Base-by-base conservation (phyloP, 768 basidiomycete species). In the Boletus pseudopeckii region DNA sequence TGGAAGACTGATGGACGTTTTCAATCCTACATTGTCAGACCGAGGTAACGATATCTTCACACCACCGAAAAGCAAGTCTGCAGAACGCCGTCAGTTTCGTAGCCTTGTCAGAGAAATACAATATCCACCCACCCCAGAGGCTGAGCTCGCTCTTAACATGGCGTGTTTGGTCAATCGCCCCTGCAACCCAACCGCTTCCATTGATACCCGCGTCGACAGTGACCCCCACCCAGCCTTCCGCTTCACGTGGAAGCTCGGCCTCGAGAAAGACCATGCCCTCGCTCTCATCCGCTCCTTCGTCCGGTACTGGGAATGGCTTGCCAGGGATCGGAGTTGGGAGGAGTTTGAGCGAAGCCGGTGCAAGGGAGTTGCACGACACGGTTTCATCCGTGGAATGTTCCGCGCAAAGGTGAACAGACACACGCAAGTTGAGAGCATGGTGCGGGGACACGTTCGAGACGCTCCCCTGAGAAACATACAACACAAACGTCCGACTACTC, bases 261-360 rank as follows among this genome's bases (percentile, higher is more conserved):
- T 86, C 84, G 61, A 80, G 89, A 24, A 85, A 70, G 5, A 84
- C 84, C 2, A 86, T 73, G 0, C 87, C 88, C 52, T 90, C 88
- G 9, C 85, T 86, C 65, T 92, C 88, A 48, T 88, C 86, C 0
- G 79, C 67, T 0, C 89, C 89, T 67, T 86, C 83, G 15, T 80
- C 68, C 14, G 88, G 85, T 0, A 80, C 71, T 6, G 89, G 90
- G 59, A 90, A 91, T 11, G 73, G 67, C 39, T 68, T 70, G 3
- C 76, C 80, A 11, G 75, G 72, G 10, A 75, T 60, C 24, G 86
- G 83, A 58, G 77, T 77, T 1, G 90, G 90, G 8, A 92, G 72
- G 7, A 89, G 77, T 63, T 77, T 83, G 26, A 88, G 71, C 4
- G 71, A 71, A 5, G 62, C 59, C 2, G 89, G 85, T 33, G 56